Evolutionary conservation across 2,329 filamentous ascomycete genomes (phyloP), one percentile per base, ranked within the genome.

Genomic region (Pseudocercospora vitis): DNA sequence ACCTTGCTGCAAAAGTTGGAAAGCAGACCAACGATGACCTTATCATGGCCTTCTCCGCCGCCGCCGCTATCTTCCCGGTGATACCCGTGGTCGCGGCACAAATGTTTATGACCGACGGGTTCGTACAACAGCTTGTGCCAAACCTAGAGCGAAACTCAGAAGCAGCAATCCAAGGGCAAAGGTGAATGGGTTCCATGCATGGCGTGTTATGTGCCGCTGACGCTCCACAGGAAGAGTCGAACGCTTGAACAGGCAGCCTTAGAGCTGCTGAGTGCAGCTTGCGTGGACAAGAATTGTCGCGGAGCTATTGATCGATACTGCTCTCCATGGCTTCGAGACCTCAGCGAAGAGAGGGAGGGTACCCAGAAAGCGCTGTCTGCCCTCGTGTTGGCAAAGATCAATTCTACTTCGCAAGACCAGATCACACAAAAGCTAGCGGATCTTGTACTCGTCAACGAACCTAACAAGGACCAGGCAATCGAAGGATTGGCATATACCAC

Each of bases 401-500:
- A 63, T 26, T 62, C 60, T 3, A 53, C 62, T 3, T 59, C 61
- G 2, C 60, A 63, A 9, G 62, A 63, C 24, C 59, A 63, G 35
- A 60, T 68, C 18, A 65, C 66, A 1, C 45, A 50, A 7, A 67
- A 66, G 56, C 61, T 70, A 7, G 63, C 63, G 21, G 56, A 61
- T 14, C 53, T 69, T 4, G 68, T 68, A 4, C 26, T 70, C 28
- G 56, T 74, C 77, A 50, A 56, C 9, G 58, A 63, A 31, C 55
- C 52, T n/a, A 65, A 66, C 32, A 78, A 77, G 58, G 80, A 81
- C 56, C 82, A 87, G 63, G 84, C 88, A 66, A 83, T 97, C 50
- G 94, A 99, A 73, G 94, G 92, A 4, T 77, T 99, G 56, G 94
- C 92, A 11, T 97, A 96, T 70, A 86, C 91, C 3, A 95, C 92